Percentiles rank a stretch among this genome's conserved stretches.
phyloP scores from a whole-genome alignment of 768 basidiomycete species.

The Hygrophoropsis aurantiaca region DNA sequence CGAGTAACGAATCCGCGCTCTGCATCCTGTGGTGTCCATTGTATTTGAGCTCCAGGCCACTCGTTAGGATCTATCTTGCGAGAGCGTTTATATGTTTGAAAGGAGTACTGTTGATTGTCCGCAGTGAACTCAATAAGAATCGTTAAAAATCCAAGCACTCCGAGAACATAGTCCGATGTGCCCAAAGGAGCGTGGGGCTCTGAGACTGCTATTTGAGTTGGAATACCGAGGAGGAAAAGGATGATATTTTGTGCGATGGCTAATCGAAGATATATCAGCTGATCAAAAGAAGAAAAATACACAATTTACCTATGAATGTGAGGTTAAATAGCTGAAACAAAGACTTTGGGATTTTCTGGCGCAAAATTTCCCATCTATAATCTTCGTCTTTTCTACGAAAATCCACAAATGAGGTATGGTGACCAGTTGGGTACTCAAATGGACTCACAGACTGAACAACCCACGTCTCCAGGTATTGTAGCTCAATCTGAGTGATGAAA shows the following conservation, averaged over 20 bases:
- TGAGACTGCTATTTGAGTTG: constrained; percentile 52
- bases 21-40: constrained; percentile 65
- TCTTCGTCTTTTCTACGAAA: constrained; percentile 73
- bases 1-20: constrained; percentile 81
- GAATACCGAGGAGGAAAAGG: constrained; percentile 68
- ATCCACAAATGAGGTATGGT: background rate
- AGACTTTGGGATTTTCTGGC: constrained; percentile 52
- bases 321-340: constrained; percentile 61
- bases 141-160: constrained; percentile 53
- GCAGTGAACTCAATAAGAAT: constrained; percentile 76
- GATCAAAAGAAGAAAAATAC: constrained; percentile 11
- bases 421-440: background rate
- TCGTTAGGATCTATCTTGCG: constrained; percentile 39
- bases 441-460: constrained; percentile 65
- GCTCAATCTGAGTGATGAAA: constrained; percentile 48
- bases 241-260: constrained; percentile 79
- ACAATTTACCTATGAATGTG: constrained; percentile 70
- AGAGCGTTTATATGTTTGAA: constrained; percentile 71
- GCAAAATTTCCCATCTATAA: constrained; percentile 86
- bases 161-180: constrained; percentile 62
- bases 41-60: constrained; percentile 66
- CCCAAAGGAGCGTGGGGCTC: constrained; percentile 54
- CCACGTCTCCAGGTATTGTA: constrained; percentile 87
- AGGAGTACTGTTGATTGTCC: constrained; percentile 91
- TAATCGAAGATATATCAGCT: constrained; percentile 21